Percentiles rank a stretch among this genome's conserved stretches.
Evolutionary conservation across 1,139 yeast species (phyloP).

Genomic region (Kodamaea plutei): DNA sequence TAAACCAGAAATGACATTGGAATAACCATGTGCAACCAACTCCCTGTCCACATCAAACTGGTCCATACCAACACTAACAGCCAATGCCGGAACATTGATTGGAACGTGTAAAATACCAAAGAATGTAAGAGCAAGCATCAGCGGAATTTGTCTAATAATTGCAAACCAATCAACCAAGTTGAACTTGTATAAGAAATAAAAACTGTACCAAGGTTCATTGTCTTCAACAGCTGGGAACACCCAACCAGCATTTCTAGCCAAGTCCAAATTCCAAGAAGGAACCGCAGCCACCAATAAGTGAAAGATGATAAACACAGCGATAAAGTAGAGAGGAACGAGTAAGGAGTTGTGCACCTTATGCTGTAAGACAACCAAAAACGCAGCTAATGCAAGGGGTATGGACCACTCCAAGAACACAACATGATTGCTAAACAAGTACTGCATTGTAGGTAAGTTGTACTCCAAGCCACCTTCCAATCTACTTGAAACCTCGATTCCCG

Average conservation of each 20-base stretch:
- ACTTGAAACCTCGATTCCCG: slow-evolving; percentile 88
- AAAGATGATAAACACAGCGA: slow-evolving; percentile 61
- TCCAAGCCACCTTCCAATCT: slow-evolving; percentile 69
- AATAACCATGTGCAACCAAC: slow-evolving; percentile 89
- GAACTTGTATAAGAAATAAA: slow-evolving; percentile 71
- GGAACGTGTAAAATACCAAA: slow-evolving; percentile 96
- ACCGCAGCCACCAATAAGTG: slow-evolving; percentile 62
- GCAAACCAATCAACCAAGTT: slow-evolving; percentile 68
- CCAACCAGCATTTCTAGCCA: slow-evolving; percentile 77
- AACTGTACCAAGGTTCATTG: slow-evolving; percentile 82
- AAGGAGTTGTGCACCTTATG: slow-evolving; percentile 65
- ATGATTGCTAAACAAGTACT: slow-evolving; percentile 35
- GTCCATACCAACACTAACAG: slow-evolving; percentile 84
- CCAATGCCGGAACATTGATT: slow-evolving; percentile 93
- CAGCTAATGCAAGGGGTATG: slow-evolving; percentile 63
- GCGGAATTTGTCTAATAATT: slow-evolving; percentile 69
- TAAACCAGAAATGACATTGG: slow-evolving; percentile 82
- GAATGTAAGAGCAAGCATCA: slow-evolving; percentile 92
- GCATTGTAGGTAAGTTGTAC: slow-evolving; percentile 56
- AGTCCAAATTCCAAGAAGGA: slow-evolving; percentile 60
- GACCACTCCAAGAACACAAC: slow-evolving; percentile 63
- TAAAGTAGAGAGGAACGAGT: slow-evolving; percentile 78
- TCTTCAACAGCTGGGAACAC: slow-evolving; percentile 67
- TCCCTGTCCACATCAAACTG: slow-evolving; percentile 89
- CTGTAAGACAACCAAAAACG: slow-evolving; percentile 58